Base-by-base conservation (phyloP, 2,329 filamentous ascomycete species). In the Canariomyces notabilis region DNA sequence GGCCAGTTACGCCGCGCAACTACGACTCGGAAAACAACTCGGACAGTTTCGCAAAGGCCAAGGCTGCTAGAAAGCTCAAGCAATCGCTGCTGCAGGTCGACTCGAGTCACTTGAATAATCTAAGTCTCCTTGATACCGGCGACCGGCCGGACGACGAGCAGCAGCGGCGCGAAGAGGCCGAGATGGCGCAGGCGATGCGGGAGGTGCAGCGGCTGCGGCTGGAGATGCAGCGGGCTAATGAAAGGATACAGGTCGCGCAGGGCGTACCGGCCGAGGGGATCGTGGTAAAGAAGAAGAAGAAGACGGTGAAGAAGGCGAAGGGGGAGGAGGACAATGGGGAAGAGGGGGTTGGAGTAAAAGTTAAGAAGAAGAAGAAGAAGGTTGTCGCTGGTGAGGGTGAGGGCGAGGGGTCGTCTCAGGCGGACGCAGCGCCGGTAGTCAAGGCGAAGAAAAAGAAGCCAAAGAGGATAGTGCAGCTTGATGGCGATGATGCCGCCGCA, bases 171-270 rank as follows among this genome's bases (percentile, higher is more conserved):
- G 89, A 95, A 60, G 89, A 96, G 50, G 82, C 80, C 1, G 90
- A 96, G 67, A 95, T 96, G 88, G 82, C 80, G 36, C 82, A 81
- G 59, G 93, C 91, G 7, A 82, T 96, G 73, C 83, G 84, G 63
- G 87, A 96, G 64, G 87, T 98, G 3, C 91, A 97, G 69, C 76
- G 83, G 42, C 70, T 94, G 49, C 76, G 93, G 42, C 71, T 96
- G 46, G 88, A 95, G 67, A 95, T 97, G 89, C 87, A 90, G 67
- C 72, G 86, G 46, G 83, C 82, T 31, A 87, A 84, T 58, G 87
- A 90, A 67, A 72, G 85, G 45, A 82, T 90, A 31, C 77, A 86
- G 56, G 78, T 83, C 16, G 82, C 82, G 18, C 78, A 82, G 57
- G 83, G 82, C n/a, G 79, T 83, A 21, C 74, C 80, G 37, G 73